Evolutionary conservation across 371 early-diverging fungal species (phyloP).

Genomic region (Circinella minor): DNA sequence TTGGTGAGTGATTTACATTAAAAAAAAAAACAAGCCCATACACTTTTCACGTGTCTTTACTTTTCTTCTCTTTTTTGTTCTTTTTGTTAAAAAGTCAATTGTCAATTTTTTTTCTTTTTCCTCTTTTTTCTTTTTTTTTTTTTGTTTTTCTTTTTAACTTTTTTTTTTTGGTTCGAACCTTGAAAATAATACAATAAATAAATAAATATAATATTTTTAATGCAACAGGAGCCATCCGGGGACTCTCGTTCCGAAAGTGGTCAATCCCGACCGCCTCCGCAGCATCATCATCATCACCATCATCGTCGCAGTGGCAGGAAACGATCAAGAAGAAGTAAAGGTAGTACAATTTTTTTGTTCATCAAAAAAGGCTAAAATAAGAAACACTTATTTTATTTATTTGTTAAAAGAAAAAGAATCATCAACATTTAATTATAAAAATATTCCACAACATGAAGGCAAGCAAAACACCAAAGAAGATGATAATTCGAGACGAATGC

Average conservation of each 20-base stretch:
- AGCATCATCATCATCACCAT: neutral
- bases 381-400: neutral
- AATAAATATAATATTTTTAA: neutral
- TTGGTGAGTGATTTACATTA: no score
- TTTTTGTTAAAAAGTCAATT: neutral
- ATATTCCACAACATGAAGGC: neutral
- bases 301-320: neutral
- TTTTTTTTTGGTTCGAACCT: no score
- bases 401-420: neutral
- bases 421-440: constrained; percentile 1
- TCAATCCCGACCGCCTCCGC: constrained; percentile 8
- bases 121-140: neutral
- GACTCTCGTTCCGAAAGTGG: constrained; percentile 10
- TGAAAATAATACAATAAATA: no score
- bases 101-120: neutral
- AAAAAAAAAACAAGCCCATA: no score
- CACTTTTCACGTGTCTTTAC: neutral
- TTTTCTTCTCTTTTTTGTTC: no score
- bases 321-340: neutral
- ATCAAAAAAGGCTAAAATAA: neutral
- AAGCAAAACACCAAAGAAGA: neutral
- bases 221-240: constrained; percentile 6
- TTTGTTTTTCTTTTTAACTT: no score
- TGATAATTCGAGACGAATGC: neutral
- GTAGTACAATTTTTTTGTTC: neutral